These are phyloP conservation scores for Corylus avellana DNA, from an alignment of 306 rosid genomes.

Conservation along the genomic window DNA sequence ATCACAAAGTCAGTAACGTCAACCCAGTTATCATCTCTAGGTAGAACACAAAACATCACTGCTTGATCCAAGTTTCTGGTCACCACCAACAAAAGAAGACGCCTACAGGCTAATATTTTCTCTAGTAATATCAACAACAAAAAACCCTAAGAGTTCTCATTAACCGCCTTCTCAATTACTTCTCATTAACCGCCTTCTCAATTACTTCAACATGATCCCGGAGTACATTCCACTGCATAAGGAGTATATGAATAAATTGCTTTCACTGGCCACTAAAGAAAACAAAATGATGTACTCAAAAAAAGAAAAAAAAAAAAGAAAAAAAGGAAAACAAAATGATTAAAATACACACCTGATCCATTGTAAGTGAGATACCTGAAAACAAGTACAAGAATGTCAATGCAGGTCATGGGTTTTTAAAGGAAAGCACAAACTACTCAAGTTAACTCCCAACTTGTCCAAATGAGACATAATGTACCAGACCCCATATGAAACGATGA, in stretches of 20 bases:
- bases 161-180: conserved; percentile 72
- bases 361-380: conserved; percentile 82
- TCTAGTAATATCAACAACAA: conserved; percentile 22
- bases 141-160: conserved; percentile 40
- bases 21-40: conserved; percentile 8
- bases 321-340: neutral
- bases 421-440: neutral
- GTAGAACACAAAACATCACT: conserved; percentile 20
- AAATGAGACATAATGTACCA: neutral
- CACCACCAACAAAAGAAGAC: conserved; percentile 12
- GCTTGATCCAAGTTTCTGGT: conserved; percentile 12
- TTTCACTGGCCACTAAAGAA: neutral
- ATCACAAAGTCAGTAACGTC: neutral
- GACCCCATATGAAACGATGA: neutral
- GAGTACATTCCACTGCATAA: conserved; percentile 83
- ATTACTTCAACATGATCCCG: conserved; percentile 69
- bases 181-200: conserved; percentile 70
- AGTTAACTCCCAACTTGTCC: neutral
- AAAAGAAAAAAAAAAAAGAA: too few relatives aligned
- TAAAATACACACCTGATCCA: conserved; percentile 73
- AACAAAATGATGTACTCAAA: neutral
- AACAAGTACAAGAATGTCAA: conserved; percentile 38
- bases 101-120: conserved; percentile 11
- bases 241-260: neutral
- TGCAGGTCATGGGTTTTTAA: conserved; percentile 4